These are phyloP conservation scores for Thalassiosira oceanica DNA, from an alignment of 352 stramenopile genomes.

Conservation along the genomic window DNA sequence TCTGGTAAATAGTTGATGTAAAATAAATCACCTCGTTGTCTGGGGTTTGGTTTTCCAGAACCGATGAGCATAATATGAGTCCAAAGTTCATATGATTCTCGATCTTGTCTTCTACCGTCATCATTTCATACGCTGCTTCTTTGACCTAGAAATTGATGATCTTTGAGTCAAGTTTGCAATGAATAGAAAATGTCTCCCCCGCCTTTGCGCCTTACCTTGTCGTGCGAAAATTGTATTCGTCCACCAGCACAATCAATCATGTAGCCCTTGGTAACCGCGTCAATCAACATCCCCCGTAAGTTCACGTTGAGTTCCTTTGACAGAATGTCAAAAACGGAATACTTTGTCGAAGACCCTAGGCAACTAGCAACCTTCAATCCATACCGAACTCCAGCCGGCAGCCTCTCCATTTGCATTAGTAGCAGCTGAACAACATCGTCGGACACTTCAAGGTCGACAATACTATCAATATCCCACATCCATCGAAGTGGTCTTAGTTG, in stretches of 20 bases:
- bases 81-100: conserved; percentile 7
- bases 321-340: conserved; percentile 24
- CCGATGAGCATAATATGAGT: conserved; percentile 5
- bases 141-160: conserved; percentile 4
- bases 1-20: too few relatives aligned
- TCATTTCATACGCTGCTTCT: conserved; percentile 23
- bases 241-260: background rate
- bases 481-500: background rate
- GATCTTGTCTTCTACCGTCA: background rate
- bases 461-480: conserved; percentile 6
- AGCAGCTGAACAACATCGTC: conserved; percentile 32
- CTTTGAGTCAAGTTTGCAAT: too few relatives aligned
- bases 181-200: conserved; percentile 2
- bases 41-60: background rate
- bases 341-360: conserved; percentile 19
- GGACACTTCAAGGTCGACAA: conserved; percentile 22
- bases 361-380: conserved; percentile 32
- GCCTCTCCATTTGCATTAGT: conserved; percentile 20
- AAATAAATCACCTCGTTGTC: conserved; percentile 27
- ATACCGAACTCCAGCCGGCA: conserved; percentile 18
- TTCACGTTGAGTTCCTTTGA: conserved; percentile 14
- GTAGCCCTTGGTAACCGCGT: conserved; percentile 15
- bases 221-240: conserved; percentile 24
- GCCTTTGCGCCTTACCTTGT: conserved; percentile 13
- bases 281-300: conserved; percentile 7